phyloP scores from a whole-genome alignment of 306 rosid species.

The Malus orientalis region DNA sequence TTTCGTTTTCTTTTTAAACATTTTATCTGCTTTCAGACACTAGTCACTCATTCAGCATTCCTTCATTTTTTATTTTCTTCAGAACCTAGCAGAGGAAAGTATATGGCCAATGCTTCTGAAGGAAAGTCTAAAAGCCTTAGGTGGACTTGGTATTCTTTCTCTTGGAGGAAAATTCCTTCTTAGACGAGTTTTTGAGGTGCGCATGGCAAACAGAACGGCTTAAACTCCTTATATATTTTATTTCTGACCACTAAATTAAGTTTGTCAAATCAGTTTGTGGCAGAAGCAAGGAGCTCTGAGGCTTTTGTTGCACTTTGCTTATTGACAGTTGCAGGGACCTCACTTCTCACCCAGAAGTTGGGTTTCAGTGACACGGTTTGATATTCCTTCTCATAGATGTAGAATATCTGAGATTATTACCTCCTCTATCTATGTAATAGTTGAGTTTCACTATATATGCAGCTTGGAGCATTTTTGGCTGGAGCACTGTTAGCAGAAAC shows the following conservation, averaged over 20 bases:
- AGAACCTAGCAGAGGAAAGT: conserved; percentile 74
- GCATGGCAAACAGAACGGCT: conserved; percentile 8
- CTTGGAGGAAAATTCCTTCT: conserved; percentile 88
- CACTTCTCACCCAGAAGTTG: conserved; percentile 84
- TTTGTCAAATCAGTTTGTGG: conserved; percentile 76
- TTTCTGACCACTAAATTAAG: conserved; percentile 20
- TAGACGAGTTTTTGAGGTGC: conserved; percentile 92
- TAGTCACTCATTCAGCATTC: conserved; percentile 4
- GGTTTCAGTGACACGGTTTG: conserved; percentile 97
- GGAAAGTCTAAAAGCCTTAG: conserved; percentile 94
- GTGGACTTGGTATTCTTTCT: conserved; percentile 92
- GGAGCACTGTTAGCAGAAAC: conserved; percentile 99
- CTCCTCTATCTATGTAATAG: background rate
- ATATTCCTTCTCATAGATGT: conserved; percentile 13
- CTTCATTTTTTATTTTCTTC: conserved; percentile 15
- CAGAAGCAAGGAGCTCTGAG: conserved; percentile 98
- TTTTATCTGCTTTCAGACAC: background rate
- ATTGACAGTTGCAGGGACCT: conserved; percentile 90
- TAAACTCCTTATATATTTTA: conserved; percentile 11
- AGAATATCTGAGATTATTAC: background rate
- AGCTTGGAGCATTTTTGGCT: conserved; percentile 99
- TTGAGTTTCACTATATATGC: conserved; percentile 25
- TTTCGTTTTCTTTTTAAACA: background rate
- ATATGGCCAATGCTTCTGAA: conserved; percentile 92
- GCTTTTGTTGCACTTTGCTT: conserved; percentile 99